phyloP scores from a whole-genome alignment of 1,284 basidiomycete genomes.

The Coniophora puteana region DNA sequence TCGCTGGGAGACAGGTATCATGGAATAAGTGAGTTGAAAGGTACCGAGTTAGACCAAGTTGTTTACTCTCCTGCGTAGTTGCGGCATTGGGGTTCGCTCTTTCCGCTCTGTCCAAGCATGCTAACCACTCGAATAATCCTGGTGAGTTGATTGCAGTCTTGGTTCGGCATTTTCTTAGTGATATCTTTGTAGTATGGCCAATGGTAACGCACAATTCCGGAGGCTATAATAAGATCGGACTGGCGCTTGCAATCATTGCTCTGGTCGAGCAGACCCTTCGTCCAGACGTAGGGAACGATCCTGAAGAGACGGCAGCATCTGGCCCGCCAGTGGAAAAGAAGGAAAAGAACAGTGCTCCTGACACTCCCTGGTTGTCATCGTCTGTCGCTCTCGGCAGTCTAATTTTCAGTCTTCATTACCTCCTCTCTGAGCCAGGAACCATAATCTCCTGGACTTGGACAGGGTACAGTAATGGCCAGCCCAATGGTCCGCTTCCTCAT shows the following conservation, averaged over 20 bases:
- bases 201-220: constrained; percentile 66
- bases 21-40: constrained; percentile 48
- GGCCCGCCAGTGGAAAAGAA: constrained; percentile 11
- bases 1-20: constrained; percentile 48
- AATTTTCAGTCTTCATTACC: constrained; percentile 75
- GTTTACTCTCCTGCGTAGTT: constrained; percentile 39
- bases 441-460: constrained; percentile 92
- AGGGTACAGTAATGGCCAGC: constrained; percentile 60
- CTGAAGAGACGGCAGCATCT: no score
- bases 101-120: constrained; percentile 72
- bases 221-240: constrained; percentile 70
- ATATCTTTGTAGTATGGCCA: constrained; percentile 64
- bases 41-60: not conserved
- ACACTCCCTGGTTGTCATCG: constrained; percentile 38
- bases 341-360: constrained; percentile 6
- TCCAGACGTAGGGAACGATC: constrained; percentile 14
- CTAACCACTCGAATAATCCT: constrained; percentile 81
- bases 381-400: constrained; percentile 71
- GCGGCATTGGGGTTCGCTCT: constrained; percentile 65
- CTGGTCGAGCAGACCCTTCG: constrained; percentile 44
- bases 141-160: constrained; percentile 29
- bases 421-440: constrained; percentile 79
- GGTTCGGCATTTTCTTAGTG: not conserved
- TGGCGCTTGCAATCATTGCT: constrained; percentile 50
- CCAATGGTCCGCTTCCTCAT: constrained; percentile 76